phyloP scores from a whole-genome alignment of 2,329 filamentous ascomycete genomes.

The Alternaria sp. region DNA sequence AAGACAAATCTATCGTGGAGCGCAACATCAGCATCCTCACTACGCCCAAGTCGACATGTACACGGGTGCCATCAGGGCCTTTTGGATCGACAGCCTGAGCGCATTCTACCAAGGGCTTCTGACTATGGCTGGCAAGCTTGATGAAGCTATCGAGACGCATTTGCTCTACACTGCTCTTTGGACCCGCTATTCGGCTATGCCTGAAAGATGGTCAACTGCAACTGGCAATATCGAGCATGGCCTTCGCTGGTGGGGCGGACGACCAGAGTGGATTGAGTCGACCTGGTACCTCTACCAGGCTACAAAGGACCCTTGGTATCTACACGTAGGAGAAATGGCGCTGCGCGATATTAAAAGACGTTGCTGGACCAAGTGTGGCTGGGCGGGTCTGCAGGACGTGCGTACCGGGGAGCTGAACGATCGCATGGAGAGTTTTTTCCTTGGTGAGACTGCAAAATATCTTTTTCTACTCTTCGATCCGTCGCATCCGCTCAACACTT shows the following conservation, averaged over 20 bases:
- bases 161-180: constrained; percentile 91
- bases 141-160: constrained; percentile 90
- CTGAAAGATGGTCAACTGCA: constrained; percentile 90
- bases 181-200: constrained; percentile 92
- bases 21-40: constrained; percentile 82
- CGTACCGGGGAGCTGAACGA: constrained; percentile 82
- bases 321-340: constrained; percentile 96
- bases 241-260: constrained; percentile 91
- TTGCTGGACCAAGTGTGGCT: constrained; percentile 91
- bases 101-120: constrained; percentile 94
- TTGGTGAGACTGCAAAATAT: constrained; percentile 96
- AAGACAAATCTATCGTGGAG: constrained; percentile 84
- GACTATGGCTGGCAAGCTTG: constrained; percentile 83
- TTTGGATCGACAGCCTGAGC: constrained; percentile 95
- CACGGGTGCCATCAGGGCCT: constrained; percentile 86
- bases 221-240: constrained; percentile 85
- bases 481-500: constrained; percentile 83
- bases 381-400: constrained; percentile 77
- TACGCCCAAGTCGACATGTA: constrained; percentile 89
- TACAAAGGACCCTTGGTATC: constrained; percentile 93
- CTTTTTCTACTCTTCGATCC: constrained; percentile 89
- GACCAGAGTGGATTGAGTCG: constrained; percentile 96
- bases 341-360: constrained; percentile 84
- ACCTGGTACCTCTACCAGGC: constrained; percentile 96
- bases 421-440: constrained; percentile 98